Percentiles rank a stretch among this genome's conserved stretches.
Evolutionary conservation across 225 moss, liverwort and hornwort species (phyloP).

Genomic region (Bryum argenteum): DNA sequence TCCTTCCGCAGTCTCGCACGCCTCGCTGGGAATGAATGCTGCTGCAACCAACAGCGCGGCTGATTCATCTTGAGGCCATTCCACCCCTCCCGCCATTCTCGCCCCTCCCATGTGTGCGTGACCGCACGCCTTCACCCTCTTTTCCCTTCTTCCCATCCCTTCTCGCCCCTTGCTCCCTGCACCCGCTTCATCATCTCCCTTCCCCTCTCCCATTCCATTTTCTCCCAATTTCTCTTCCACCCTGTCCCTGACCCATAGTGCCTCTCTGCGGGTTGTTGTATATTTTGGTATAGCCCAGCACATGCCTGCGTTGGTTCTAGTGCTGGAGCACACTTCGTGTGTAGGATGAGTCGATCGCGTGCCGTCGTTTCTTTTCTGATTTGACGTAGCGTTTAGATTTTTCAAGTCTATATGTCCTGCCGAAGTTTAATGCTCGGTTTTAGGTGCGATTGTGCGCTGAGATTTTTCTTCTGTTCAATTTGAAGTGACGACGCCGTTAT

Average conservation of each 20-base stretch:
- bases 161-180: too few relatives aligned
- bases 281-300: too few relatives aligned
- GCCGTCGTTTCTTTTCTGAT: neutral
- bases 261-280: neutral
- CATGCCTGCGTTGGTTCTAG: neutral
- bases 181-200: neutral
- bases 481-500: slow-evolving; percentile 23
- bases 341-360: neutral
- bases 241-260: neutral
- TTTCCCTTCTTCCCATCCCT: neutral
- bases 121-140: neutral
- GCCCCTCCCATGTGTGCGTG: neutral
- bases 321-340: neutral
- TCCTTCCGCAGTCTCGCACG: neutral
- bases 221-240: neutral
- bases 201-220: neutral
- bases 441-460: neutral
- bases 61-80: neutral
- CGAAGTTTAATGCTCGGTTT: neutral
- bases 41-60: neutral
- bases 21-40: neutral
- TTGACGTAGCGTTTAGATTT: neutral
- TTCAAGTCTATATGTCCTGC: neutral
- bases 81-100: slow-evolving; percentile 3
- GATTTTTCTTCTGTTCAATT: neutral